These are phyloP conservation scores for Exophiala dermatitidis DNA, from an alignment of 2,329 filamentous ascomycete genomes.

Conservation along the genomic window DNA sequence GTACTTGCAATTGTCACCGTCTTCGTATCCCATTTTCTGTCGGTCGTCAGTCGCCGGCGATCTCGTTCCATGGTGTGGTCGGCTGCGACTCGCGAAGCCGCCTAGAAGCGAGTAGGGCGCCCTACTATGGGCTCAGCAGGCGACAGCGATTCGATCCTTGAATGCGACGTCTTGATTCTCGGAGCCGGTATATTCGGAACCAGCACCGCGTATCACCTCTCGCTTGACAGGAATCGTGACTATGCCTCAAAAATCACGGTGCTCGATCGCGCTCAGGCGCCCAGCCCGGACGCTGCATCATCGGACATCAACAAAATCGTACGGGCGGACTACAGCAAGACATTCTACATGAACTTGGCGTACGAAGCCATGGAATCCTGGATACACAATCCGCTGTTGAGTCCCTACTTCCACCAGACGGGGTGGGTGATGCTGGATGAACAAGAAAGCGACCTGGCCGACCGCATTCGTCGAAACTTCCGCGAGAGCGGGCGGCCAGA, in stretches of 20 bases:
- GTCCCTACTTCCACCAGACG: constrained; percentile 51
- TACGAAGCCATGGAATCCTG: constrained; percentile 60
- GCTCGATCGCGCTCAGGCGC: constrained; percentile 49
- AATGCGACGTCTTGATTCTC: constrained; percentile 44
- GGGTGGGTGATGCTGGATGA: constrained; percentile 54
- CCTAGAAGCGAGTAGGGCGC: too few relatives aligned
- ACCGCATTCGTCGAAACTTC: constrained; percentile 50
- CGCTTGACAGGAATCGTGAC: constrained; percentile 25
- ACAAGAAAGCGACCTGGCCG: constrained; percentile 41
- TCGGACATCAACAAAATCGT: constrained; percentile 70
- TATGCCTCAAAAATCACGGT: constrained; percentile 47
- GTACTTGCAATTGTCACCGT: too few relatives aligned
- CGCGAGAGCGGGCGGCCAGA: constrained; percentile 39
- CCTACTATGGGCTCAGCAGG: constrained; percentile 2
- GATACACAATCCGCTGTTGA: constrained; percentile 50
- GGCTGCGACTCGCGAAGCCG: too few relatives aligned
- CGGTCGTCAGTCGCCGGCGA: too few relatives aligned
- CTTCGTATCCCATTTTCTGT: too few relatives aligned
- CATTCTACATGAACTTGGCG: constrained; percentile 57
- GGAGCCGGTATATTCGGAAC: constrained; percentile 61
- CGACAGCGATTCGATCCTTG: background rate
- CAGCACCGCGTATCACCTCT: constrained; percentile 58
- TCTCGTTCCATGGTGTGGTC: too few relatives aligned
- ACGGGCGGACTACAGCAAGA: constrained; percentile 60
- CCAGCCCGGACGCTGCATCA: constrained; percentile 53